Evolutionary conservation across 306 rosid genomes (phyloP).

Genomic region (Malus sylvestris): DNA sequence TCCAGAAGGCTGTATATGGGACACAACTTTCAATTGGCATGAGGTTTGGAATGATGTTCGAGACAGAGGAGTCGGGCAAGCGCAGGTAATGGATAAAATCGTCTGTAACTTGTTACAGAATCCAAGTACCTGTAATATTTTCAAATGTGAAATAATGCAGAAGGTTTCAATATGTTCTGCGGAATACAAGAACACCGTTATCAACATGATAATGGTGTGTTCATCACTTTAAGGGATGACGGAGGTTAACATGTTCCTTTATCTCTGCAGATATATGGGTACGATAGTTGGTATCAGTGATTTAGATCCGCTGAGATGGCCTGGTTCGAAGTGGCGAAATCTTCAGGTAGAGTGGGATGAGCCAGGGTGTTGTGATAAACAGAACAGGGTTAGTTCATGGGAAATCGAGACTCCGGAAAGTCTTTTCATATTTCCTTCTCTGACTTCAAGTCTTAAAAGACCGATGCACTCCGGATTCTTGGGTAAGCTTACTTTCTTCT

Average conservation of each 20-base stretch:
- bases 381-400: constrained; percentile 88
- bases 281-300: constrained; percentile 73
- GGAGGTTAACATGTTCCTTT: constrained; percentile 2
- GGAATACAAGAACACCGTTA: not conserved
- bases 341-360: constrained; percentile 99
- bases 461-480: constrained; percentile 60
- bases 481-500: constrained; percentile 34
- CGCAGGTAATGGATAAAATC: constrained; percentile 53
- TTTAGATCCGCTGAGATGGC: constrained; percentile 93
- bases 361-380: constrained; percentile 92
- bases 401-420: constrained; percentile 98
- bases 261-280: constrained; percentile 78
- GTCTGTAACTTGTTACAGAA: not conserved
- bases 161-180: not conserved
- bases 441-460: constrained; percentile 81
- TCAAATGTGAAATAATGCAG: not conserved
- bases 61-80: constrained; percentile 95
- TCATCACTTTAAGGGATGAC: not conserved
- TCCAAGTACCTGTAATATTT: not conserved
- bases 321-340: constrained; percentile 95
- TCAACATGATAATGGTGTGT: not conserved
- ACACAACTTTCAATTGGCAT: constrained; percentile 86
- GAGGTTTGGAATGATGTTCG: constrained; percentile 99
- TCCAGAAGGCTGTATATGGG: constrained; percentile 71
- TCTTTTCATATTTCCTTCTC: constrained; percentile 83